Base-by-base conservation (phyloP, 306 rosid genomes). In the Cucurbita argyrosperma region DNA sequence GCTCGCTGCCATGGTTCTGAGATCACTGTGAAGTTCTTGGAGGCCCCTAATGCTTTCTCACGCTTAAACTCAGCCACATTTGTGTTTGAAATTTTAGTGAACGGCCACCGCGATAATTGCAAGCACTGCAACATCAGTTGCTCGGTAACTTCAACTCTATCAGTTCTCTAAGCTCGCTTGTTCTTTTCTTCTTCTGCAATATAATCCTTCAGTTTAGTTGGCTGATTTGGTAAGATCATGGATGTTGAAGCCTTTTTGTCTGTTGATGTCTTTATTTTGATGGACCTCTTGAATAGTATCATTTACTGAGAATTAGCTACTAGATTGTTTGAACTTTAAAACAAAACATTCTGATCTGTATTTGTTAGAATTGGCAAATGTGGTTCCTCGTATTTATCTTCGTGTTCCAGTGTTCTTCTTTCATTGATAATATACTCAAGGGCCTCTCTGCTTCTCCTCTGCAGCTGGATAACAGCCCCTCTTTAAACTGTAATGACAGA, bases 31-130 rank as follows among this genome's bases (percentile, higher is more conserved):
- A 87, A 88, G 79, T 86, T 93, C 88, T 82, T 87, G 85, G 90
- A 88, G 67, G 82, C 88, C 50, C 98, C 98, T 7, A 80, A 80
- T 70, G 80, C 88, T 79, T 86, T 93, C 79, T 93, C 97, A n/a
- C 90, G 83, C 73, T 80, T 82, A 78, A 93, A 72, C 79, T 85
- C 92, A 53, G 85, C 98, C 75, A 80, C 82, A 77, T 93, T 93
- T 84, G 76, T 83, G 46, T 93, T 93, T 79, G 72, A 87, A 80
- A 86, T 79, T 80, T 77, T 84, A 58, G 68, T 75, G 66, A 75
- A 72, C 69, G 80, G 63, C 37, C 76, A 74, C 79, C 71, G 76
- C 7, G 4, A 10, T 37, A 16, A 78, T 49, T 88, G 91, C 81
- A 71, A 86, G 65, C 74, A 85, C 63, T 87, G 89, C 78, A 87